Evolutionary conservation across 1,139 yeast genomes (phyloP).

Genomic region (Neolecta irregularis): DNA sequence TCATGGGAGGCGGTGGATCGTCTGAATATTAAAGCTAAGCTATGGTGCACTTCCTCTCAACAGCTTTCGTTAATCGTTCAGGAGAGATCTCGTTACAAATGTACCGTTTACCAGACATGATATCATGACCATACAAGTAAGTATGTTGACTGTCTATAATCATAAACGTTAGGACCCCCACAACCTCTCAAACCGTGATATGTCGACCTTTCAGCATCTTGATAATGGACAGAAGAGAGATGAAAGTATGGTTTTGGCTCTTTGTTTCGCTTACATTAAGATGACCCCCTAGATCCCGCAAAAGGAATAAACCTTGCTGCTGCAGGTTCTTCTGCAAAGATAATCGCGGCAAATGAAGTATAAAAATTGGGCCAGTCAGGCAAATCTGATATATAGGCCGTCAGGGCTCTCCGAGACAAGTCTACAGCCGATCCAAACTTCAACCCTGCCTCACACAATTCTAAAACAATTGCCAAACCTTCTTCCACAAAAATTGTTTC

Average conservation of each 20-base stretch:
- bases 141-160: not conserved
- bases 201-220: constrained; percentile 7
- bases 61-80: too few species aligned
- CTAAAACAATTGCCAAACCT: not conserved
- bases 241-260: too few species aligned
- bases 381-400: constrained; percentile 7
- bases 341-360: not conserved
- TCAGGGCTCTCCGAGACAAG: constrained; percentile 1
- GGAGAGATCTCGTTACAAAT: constrained; percentile 23
- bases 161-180: constrained; percentile 12
- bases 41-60: too few species aligned
- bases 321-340: constrained; percentile 9
- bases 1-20: constrained; percentile 22
- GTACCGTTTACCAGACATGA: constrained; percentile 22
- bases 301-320: too few species aligned
- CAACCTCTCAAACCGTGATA: constrained; percentile 9
- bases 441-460: constrained; percentile 1
- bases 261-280: too few species aligned
- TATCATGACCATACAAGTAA: constrained; percentile 19
- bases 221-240: constrained; percentile 3
- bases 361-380: not conserved
- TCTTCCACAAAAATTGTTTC: constrained; percentile 6
- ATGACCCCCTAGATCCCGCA: too few species aligned
- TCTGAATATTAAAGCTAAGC: constrained; percentile 22
- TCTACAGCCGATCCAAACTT: not conserved